These are phyloP conservation scores for Pleodorina starrii DNA, from an alignment of 139 green algal species.

Conservation along the genomic window DNA sequence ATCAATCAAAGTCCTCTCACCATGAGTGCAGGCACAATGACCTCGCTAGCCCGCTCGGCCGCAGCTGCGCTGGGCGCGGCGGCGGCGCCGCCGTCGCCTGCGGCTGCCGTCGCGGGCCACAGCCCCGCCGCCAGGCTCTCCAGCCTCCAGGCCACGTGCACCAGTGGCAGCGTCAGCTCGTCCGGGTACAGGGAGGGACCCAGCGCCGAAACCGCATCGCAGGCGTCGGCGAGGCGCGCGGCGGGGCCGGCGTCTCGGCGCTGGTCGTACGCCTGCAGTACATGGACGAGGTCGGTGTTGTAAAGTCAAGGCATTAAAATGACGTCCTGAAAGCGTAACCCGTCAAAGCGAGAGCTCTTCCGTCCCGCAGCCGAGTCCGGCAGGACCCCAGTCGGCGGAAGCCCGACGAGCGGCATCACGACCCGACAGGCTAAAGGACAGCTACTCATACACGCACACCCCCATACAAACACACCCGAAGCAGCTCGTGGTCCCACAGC, in stretches of 20 bases:
- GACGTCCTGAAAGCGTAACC: too few relatives aligned
- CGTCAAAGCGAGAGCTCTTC: too few relatives aligned
- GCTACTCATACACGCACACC: too few relatives aligned
- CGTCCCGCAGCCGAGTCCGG: too few relatives aligned
- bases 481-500: conserved; percentile 89
- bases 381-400: too few relatives aligned
- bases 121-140: conserved; percentile 80
- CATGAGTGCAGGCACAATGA: conserved; percentile 30
- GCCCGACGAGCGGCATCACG: too few relatives aligned
- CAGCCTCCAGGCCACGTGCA: conserved; percentile 80
- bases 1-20: too few relatives aligned
- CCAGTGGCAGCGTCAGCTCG: conserved; percentile 74
- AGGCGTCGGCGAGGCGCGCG: conserved; percentile 58
- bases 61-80: conserved; percentile 1
- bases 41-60: background rate
- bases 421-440: too few relatives aligned
- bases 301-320: too few relatives aligned
- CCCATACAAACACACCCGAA: conserved; percentile 62
- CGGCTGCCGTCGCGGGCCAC: conserved; percentile 66
- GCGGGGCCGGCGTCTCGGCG: background rate
- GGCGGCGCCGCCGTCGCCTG: background rate
- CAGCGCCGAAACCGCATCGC: conserved; percentile 61
- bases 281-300: too few relatives aligned
- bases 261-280: conserved; percentile 2
- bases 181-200: conserved; percentile 76